These are phyloP conservation scores for Kodamaea arcana DNA, from an alignment of 1,139 yeast genomes.

Conservation along the genomic window DNA sequence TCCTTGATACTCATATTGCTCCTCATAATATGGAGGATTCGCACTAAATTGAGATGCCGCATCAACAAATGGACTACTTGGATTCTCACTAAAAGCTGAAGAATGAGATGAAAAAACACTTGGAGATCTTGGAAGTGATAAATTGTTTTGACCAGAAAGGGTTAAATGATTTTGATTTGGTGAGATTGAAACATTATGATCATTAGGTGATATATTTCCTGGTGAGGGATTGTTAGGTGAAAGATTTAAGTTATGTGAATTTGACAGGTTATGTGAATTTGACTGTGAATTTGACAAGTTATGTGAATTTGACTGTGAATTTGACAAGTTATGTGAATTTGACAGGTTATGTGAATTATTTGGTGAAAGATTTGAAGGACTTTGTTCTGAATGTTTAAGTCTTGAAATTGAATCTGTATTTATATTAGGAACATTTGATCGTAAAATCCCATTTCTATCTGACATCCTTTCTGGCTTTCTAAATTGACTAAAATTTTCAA, in stretches of 20 bases:
- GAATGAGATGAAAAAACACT: slow-evolving; percentile 14
- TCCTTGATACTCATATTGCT: slow-evolving; percentile 4
- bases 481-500: slow-evolving; percentile 1
- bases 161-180: neutral
- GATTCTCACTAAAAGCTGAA: slow-evolving; percentile 35
- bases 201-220: too few species aligned
- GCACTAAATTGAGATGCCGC: slow-evolving; percentile 33
- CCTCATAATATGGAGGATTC: slow-evolving; percentile 8
- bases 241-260: too few species aligned
- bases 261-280: too few species aligned
- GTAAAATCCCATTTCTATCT: too few species aligned
- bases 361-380: too few species aligned
- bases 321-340: too few species aligned
- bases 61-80: slow-evolving; percentile 35
- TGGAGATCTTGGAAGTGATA: slow-evolving; percentile 13
- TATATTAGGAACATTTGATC: neutral
- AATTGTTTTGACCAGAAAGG: slow-evolving; percentile 4
- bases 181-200: neutral
- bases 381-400: neutral
- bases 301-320: too few species aligned
- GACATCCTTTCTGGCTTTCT: too few species aligned
- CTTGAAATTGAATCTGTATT: neutral
- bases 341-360: too few species aligned
- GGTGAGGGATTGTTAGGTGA: too few species aligned
- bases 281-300: too few species aligned